Evolutionary conservation across 2,329 filamentous ascomycete species (phyloP), one percentile per base, ranked within the genome.

Genomic region (Alternaria arborescens): DNA sequence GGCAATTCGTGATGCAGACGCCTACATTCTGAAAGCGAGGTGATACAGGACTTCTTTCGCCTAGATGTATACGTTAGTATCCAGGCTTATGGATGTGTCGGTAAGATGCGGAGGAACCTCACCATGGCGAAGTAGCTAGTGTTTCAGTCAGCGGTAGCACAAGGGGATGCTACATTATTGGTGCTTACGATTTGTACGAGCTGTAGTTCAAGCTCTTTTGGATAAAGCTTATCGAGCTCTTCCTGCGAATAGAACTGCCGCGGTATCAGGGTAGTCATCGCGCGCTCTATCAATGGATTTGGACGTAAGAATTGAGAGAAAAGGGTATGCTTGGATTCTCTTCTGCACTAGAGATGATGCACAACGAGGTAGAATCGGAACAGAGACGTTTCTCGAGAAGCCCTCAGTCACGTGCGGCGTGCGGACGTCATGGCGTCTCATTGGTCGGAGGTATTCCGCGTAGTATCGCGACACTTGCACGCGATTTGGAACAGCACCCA

Each of bases 11-110:
- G 12, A 34, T 28, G 10, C 40, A n/a, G 65, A 24, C 12, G 41
- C 73, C 84, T 84, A 88, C 86, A 81, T 94, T 95, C 74, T 91
- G 87, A 78, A 99, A 97, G 40, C 95, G 90, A n/a, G 91, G 86
- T 59, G 88, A 91, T 28, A 98, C 91, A 28, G 94, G 94, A 8
- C 90, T 94, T 59, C 94, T 89, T 82, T 91, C 88, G 67, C 87
- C 86, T 87, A 63, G n/a, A 53, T 44, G 40, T 11, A 50, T n/a
- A 22, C 30, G 51, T 55, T 57, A 61, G 40, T 58, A 58, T 26
- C 59, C 30, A 30, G 10, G 54, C 18, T 22, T 32, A 2, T 28
- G 16, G 20, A 34, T 12, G 11, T 16, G 38, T 22, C 1, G 18
- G 41, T 54, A 5, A 10, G 5, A 40, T 11, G 32, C 26, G 8